Conservation (phyloP, 176 grass and related monocot species). For the Carex parvula region DNA sequence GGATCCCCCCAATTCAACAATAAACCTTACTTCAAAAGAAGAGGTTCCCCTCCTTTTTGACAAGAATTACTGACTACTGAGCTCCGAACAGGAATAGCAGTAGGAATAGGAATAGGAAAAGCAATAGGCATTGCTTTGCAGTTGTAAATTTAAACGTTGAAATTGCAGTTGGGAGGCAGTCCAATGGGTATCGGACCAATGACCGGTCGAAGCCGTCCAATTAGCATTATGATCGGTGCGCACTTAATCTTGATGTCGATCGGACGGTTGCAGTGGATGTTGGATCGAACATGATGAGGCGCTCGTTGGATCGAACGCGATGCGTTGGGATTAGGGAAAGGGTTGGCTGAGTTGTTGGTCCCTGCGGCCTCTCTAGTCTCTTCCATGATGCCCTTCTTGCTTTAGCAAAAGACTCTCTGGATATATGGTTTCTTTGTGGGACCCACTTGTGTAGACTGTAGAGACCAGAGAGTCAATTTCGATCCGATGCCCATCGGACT, state of each 20-base stretch:
- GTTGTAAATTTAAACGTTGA: constrained; percentile 36
- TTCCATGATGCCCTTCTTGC: constrained; percentile 46
- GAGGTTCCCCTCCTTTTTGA: constrained; percentile 26
- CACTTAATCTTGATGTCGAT: too few relatives aligned
- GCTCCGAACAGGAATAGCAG: not conserved
- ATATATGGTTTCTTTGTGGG: not conserved
- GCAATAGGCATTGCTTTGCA: constrained; percentile 26
- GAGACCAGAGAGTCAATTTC: too few relatives aligned
- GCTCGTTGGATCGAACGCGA: too few relatives aligned
- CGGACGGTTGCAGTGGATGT: too few relatives aligned
- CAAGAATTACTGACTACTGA: constrained; percentile 32
- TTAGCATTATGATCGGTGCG: too few relatives aligned
- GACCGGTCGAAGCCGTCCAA: too few relatives aligned
- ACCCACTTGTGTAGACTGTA: not conserved
- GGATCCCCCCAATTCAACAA: constrained; percentile 54
- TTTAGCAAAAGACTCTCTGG: constrained; percentile 32
- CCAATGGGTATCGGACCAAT: too few relatives aligned
- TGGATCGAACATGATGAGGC: too few relatives aligned
- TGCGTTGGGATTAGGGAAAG: constrained; percentile 58
- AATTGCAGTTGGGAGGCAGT: not conserved
- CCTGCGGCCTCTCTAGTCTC: not conserved
- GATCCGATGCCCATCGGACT: too few relatives aligned
- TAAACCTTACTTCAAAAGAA: constrained; percentile 23
- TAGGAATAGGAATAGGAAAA: constrained; percentile 33
- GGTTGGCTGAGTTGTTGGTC: constrained; percentile 22